Conservation (phyloP, 1,139 yeast genomes). For the Zygoascus meyerae region DNA sequence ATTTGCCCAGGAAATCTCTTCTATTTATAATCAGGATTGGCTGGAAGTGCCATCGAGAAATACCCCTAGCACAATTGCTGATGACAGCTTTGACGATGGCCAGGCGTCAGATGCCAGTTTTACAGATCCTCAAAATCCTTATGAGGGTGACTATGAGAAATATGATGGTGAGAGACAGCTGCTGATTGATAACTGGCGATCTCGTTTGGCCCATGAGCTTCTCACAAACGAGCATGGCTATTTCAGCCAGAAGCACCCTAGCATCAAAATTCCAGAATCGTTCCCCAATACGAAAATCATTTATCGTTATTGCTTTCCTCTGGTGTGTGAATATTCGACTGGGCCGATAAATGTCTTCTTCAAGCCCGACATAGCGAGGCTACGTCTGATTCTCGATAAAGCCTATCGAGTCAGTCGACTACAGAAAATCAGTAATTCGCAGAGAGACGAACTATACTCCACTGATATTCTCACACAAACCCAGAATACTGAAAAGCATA, state of each 20-base stretch:
- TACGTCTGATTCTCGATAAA: no score
- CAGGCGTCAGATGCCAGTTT: background rate
- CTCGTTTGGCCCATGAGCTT: constrained; percentile 22
- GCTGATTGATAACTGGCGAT: constrained; percentile 17
- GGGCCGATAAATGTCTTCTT: background rate
- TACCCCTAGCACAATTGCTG: constrained; percentile 1
- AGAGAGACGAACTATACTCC: no score
- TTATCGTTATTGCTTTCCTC: constrained; percentile 19
- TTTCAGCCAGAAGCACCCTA: constrained; percentile 17
- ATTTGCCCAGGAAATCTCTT: constrained; percentile 21
- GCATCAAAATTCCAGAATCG: constrained; percentile 13
- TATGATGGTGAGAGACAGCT: constrained; percentile 13
- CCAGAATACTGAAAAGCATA: no score
- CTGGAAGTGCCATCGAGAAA: constrained; percentile 4
- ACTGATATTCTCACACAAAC: no score
- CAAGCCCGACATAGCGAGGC: background rate
- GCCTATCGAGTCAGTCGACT: no score
- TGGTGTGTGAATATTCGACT: constrained; percentile 8
- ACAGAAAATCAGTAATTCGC: no score
- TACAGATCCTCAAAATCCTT: constrained; percentile 1
- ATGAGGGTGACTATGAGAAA: constrained; percentile 10
- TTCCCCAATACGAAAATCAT: constrained; percentile 21
- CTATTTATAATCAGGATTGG: constrained; percentile 12
- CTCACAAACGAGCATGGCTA: constrained; percentile 21
- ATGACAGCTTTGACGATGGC: constrained; percentile 7